phyloP scores from a whole-genome alignment of 345 rosid species.

The Camelina sativa region DNA sequence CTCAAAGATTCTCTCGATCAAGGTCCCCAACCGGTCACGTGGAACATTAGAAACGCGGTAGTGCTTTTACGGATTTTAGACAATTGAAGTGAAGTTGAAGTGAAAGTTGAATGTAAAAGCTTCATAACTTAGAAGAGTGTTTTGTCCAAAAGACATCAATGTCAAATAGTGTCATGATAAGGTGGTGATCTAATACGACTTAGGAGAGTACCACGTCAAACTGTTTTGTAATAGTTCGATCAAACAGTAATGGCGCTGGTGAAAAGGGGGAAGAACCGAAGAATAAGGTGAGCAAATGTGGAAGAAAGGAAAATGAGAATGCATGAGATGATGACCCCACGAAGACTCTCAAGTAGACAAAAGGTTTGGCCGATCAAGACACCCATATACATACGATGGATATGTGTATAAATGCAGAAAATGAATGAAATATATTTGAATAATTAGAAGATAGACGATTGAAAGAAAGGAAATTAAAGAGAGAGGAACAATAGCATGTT shows the following conservation, averaged over 20 bases:
- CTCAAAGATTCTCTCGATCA: slow-evolving; percentile 31
- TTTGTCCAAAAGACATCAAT: slow-evolving; percentile 9
- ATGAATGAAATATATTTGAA: slow-evolving; percentile 37
- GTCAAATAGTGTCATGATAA: slow-evolving; percentile 17
- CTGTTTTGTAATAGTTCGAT: slow-evolving; percentile 13
- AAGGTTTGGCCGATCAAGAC: slow-evolving; percentile 41
- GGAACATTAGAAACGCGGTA: slow-evolving; percentile 25
- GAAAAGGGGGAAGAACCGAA: background rate
- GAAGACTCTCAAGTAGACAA: slow-evolving; percentile 36
- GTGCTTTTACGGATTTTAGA: background rate
- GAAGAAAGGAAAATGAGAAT: slow-evolving; percentile 9
- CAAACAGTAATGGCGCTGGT: slow-evolving; percentile 8
- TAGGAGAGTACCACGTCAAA: background rate
- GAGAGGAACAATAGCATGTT: slow-evolving; percentile 48
- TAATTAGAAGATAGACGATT: slow-evolving; percentile 26
- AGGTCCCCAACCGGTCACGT: slow-evolving; percentile 33
- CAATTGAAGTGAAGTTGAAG: background rate
- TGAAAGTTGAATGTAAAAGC: slow-evolving; percentile 2
- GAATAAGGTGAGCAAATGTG: slow-evolving; percentile 3
- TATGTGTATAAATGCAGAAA: slow-evolving; percentile 26
- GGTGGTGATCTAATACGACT: slow-evolving; percentile 15
- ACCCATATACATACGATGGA: slow-evolving; percentile 20
- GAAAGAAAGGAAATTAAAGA: background rate
- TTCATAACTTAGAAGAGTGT: background rate
- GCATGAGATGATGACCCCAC: slow-evolving; percentile 35